These are phyloP conservation scores for Gossypium turneri DNA, from an alignment of 345 rosid species.

Conservation along the genomic window DNA sequence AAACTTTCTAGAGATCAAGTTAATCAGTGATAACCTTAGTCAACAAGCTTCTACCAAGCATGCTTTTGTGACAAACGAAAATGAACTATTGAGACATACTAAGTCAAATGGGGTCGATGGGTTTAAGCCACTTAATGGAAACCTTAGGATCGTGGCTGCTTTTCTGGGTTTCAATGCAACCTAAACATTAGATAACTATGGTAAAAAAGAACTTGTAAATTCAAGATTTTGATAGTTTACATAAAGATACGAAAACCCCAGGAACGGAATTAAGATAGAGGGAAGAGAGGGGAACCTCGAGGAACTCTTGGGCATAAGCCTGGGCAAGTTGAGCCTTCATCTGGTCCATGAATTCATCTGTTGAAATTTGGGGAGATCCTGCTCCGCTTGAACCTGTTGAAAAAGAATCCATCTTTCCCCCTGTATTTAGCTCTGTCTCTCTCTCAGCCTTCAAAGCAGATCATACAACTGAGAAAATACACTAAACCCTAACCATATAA, in stretches of 20 bases:
- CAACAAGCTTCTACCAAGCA: too few relatives aligned
- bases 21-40: background rate
- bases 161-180: background rate
- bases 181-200: background rate
- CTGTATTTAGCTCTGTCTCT: background rate
- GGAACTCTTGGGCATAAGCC: conserved; percentile 75
- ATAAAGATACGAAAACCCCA: background rate
- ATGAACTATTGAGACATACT: background rate
- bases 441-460: background rate
- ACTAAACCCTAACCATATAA: conserved; percentile 3
- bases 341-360: conserved; percentile 62
- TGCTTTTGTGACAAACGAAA: background rate
- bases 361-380: conserved; percentile 41
- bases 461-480: background rate
- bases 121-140: background rate
- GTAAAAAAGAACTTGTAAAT: background rate
- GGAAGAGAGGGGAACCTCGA: conserved; percentile 43
- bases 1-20: background rate
- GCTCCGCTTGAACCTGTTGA: conserved; percentile 38
- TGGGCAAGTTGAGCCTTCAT: conserved; percentile 65
- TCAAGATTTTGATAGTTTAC: background rate
- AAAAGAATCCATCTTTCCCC: conserved; percentile 56
- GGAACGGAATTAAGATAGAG: background rate
- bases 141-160: background rate
- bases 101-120: background rate